These are phyloP conservation scores for Triadica sebifera DNA, from an alignment of 345 rosid genomes.

Conservation along the genomic window DNA sequence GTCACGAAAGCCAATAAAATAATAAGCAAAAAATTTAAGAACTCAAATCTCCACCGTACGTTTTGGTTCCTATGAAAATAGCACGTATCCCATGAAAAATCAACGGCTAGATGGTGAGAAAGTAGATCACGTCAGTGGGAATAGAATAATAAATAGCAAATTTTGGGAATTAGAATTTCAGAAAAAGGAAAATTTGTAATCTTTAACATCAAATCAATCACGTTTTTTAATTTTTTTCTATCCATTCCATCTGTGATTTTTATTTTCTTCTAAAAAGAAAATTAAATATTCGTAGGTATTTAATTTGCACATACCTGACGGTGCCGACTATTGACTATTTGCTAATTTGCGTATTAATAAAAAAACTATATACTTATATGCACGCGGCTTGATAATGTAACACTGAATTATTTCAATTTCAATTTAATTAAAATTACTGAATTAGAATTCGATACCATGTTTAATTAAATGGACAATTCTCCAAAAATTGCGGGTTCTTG, in stretches of 20 bases:
- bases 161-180: background rate
- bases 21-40: too few relatives aligned
- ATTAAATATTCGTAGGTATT: background rate
- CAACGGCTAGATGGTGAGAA: constrained; percentile 21
- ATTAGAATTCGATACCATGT: too few relatives aligned
- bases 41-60: constrained; percentile 28
- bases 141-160: background rate
- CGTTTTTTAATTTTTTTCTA: constrained; percentile 1
- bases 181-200: background rate
- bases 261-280: background rate
- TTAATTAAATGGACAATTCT: too few relatives aligned
- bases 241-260: background rate
- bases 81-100: constrained; percentile 3
- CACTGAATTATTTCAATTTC: too few relatives aligned
- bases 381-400: too few relatives aligned
- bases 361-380: too few relatives aligned
- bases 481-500: too few relatives aligned
- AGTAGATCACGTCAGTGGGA: constrained; percentile 16
- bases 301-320: too few relatives aligned
- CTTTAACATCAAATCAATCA: constrained; percentile 20
- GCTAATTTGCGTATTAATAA: too few relatives aligned
- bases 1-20: constrained; percentile 10
- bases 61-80: background rate
- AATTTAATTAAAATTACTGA: too few relatives aligned
- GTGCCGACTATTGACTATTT: constrained; percentile 28